A percentile compares a stretch with the other conserved stretches of the same genome.
phyloP scores from a whole-genome alignment of 495 filamentous ascomycete species.

The Neurospora sp. region DNA sequence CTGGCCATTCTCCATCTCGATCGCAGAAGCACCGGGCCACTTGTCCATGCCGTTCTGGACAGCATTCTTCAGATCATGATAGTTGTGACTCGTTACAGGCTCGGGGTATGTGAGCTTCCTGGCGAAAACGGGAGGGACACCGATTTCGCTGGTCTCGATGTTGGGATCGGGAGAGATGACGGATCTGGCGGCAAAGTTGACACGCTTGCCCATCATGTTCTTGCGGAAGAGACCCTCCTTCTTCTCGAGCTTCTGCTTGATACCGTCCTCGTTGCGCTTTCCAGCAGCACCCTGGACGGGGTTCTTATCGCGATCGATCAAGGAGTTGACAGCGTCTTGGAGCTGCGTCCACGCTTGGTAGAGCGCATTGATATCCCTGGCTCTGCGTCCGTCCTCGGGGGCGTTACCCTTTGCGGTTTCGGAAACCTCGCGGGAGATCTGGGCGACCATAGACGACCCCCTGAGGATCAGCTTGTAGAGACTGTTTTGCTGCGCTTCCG shows the following conservation, averaged over 20 bases:
- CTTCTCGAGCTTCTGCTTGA: constrained; percentile 97
- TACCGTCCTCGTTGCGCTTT: constrained; percentile 64
- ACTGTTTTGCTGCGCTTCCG: constrained; percentile 77
- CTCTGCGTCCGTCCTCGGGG: constrained; percentile 29
- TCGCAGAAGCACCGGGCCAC: constrained; percentile 88
- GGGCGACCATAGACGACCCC: constrained; percentile 55
- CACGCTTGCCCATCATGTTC: constrained; percentile 99
- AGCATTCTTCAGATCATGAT: constrained; percentile 87
- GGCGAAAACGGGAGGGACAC: constrained; percentile 93
- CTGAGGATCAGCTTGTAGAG: constrained; percentile 73
- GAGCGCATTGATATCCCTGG: constrained; percentile 32
- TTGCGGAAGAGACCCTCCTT: constrained; percentile 97
- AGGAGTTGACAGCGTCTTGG: constrained; percentile 80
- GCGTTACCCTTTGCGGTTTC: constrained; percentile 25
- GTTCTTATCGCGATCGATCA: constrained; percentile 81
- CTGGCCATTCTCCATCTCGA: constrained; percentile 92
- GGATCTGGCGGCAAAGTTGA: constrained; percentile 94
- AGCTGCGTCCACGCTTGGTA: constrained; percentile 60
- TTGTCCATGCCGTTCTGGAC: constrained; percentile 89
- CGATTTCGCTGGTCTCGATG: constrained; percentile 97
- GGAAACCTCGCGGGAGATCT: constrained; percentile 61
- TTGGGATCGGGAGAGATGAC: constrained; percentile 98
- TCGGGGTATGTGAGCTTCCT: constrained; percentile 95
- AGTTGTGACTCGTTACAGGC: constrained; percentile 94
- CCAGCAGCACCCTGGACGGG: constrained; percentile 64